Evolutionary conservation across 805 yeast species (phyloP).

Genomic region (Saccharomycopsis fibuligera): DNA sequence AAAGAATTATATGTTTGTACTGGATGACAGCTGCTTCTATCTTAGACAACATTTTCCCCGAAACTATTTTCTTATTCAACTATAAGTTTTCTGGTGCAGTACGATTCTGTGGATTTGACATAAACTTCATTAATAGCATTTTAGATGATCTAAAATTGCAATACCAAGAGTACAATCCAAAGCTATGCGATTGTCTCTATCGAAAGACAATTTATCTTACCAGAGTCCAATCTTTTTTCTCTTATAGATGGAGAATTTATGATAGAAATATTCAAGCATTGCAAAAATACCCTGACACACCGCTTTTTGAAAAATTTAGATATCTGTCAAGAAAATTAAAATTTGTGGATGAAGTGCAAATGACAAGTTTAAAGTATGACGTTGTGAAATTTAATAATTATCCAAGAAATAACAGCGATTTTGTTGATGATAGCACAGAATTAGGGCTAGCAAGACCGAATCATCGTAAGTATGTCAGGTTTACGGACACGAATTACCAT

Average conservation of each 20-base stretch:
- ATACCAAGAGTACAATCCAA: neutral
- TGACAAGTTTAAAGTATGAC: neutral
- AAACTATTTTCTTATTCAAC: conserved; percentile 9
- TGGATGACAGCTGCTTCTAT: conserved; percentile 13
- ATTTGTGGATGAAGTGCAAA: conserved; percentile 6
- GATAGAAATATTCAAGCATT: neutral
- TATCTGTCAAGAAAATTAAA: neutral
- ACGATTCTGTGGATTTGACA: conserved; percentile 8
- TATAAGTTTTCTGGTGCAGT: conserved; percentile 10
- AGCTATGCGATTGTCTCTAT: conserved; percentile 4
- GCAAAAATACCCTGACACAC: conserved; percentile 6
- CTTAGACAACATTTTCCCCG: conserved; percentile 18
- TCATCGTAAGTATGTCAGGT: conserved; percentile 7
- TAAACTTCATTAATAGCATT: conserved; percentile 6
- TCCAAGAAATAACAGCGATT: conserved; percentile 1
- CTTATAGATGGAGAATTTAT: conserved; percentile 4
- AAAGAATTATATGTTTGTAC: conserved; percentile 11
- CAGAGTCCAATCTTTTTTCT: conserved; percentile 12
- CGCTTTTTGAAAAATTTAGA: conserved; percentile 1
- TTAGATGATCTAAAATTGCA: neutral
- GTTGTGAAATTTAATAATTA: conserved; percentile 6
- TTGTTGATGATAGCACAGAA: conserved; percentile 1
- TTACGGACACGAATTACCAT: neutral
- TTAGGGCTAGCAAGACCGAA: neutral
- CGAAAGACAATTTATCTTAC: conserved; percentile 9